phyloP scores from a whole-genome alignment of 176 grass and related monocot species.

The Pontederia paniculata region DNA sequence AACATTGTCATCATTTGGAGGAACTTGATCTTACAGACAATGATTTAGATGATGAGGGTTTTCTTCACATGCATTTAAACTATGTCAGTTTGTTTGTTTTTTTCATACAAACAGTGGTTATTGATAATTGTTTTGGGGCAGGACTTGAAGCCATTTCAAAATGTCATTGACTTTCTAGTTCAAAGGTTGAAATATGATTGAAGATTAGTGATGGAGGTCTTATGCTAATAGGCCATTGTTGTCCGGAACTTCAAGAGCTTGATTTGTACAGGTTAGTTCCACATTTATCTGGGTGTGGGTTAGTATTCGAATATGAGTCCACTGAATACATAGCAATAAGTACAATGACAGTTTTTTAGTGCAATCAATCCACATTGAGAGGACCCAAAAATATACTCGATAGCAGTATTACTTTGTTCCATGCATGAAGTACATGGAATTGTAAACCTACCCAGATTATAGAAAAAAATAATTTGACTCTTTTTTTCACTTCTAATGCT shows the following conservation, averaged over 20 bases:
- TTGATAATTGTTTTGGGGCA: slow-evolving; percentile 23
- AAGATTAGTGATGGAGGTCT: slow-evolving; percentile 67
- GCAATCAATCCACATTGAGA: too few species aligned
- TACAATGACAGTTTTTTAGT: too few species aligned
- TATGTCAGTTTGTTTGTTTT: neutral
- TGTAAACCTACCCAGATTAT: too few species aligned
- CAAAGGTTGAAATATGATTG: slow-evolving; percentile 79
- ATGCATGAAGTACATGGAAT: too few species aligned
- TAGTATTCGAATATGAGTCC: neutral
- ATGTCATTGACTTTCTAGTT: slow-evolving; percentile 49
- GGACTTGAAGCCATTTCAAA: slow-evolving; percentile 49
- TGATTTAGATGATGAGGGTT: slow-evolving; percentile 88
- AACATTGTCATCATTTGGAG: slow-evolving; percentile 38
- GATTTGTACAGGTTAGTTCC: slow-evolving; percentile 60
- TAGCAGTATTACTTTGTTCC: too few species aligned
- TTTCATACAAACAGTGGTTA: neutral
- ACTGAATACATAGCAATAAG: too few species aligned
- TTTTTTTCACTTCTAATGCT: too few species aligned
- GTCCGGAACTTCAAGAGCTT: slow-evolving; percentile 54
- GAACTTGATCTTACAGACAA: slow-evolving; percentile 74
- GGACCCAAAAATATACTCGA: too few species aligned
- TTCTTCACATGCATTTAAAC: neutral
- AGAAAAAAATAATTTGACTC: too few species aligned
- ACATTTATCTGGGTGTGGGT: neutral
- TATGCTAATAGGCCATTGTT: slow-evolving; percentile 40